Conservation (phyloP, 768 basidiomycete species). For the Collybiopsis luxurians region DNA sequence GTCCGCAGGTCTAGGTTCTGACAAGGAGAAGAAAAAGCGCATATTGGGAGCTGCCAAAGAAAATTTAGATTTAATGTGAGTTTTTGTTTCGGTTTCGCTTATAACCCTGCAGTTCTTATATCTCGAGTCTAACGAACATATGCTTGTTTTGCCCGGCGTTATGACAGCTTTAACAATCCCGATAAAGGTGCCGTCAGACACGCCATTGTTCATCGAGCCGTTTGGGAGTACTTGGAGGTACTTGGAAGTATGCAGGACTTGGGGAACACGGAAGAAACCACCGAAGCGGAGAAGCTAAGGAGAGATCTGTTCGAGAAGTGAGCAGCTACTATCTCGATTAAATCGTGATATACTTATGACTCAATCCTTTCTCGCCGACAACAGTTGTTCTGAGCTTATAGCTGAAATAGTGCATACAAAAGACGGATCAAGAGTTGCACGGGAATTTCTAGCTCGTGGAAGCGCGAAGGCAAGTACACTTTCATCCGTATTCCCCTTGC, state of each 20-base stretch:
- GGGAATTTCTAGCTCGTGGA: constrained; percentile 81
- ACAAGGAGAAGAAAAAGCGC: constrained; percentile 62
- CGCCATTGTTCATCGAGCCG: constrained; percentile 80
- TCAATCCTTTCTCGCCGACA: too few species aligned
- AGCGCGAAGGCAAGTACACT: constrained; percentile 73
- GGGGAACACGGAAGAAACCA: neutral
- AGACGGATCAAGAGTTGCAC: constrained; percentile 83
- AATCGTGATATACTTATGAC: too few species aligned
- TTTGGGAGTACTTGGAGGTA: constrained; percentile 81
- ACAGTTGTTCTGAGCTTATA: constrained; percentile 80
- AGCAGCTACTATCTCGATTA: too few species aligned
- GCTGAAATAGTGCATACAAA: constrained; percentile 95
- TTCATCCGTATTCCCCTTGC: too few species aligned
- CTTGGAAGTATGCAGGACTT: constrained; percentile 46
- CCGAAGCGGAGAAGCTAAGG: constrained; percentile 73
- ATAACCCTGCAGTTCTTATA: too few species aligned
- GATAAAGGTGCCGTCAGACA: constrained; percentile 89
- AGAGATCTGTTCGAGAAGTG: constrained; percentile 82
- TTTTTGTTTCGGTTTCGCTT: too few species aligned
- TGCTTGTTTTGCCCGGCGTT: too few species aligned
- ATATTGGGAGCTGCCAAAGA: constrained; percentile 70
- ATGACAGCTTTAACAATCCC: constrained; percentile 86
- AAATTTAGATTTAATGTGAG: constrained; percentile 73
- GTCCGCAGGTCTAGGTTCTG: constrained; percentile 26
- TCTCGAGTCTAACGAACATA: neutral